Evolutionary conservation across 2,329 filamentous ascomycete genomes (phyloP), one percentile per base, ranked within the genome.

Genomic region (Niveomyces coronatus): DNA sequence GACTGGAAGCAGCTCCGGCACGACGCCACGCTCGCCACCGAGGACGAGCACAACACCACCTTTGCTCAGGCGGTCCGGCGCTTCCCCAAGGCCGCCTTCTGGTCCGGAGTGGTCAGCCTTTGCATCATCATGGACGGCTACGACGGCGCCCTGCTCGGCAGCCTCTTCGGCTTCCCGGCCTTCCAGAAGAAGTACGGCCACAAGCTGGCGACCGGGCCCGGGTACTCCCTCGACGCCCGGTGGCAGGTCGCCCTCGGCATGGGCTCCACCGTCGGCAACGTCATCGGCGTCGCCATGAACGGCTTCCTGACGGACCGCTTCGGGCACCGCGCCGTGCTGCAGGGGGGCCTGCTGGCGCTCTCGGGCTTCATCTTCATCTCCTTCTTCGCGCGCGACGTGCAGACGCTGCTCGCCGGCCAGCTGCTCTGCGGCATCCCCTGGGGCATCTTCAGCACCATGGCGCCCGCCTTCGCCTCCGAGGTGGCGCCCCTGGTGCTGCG

Each of bases 171-270:
- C 5, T 60, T 57, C 35, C 61, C 53, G 1, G 46, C 52, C 4
- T 63, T 62, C 20, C 46, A 49, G 29, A 42, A 46, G 3, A 45
- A 50, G 18, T 56, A 50, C 27, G 53, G 53, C 39, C 23, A 34
- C 14, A 5, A 36, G 34, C 13, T 36, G 17, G 19, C n/a, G 17
- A 16, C 11, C 24, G 17, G 15, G 17, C 29, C 39, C 5, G 28
- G 32, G 9, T 54, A 57, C 35, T 53, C 71, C 43, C 53, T 75
- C 18, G 55, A 63, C 0, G 62, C 65, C 0, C 46, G 61, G 1
- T 75, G 71, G 71, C 68, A 73, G 47, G 60, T 67, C 3, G 67
- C 60, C 0, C 50, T 75, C 1, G 54, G 55, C 18, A 67, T 67
- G 20, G 67, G 58, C 2, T 54, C 62, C 0, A 52, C 58, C 13